Conservation (phyloP, 495 filamentous ascomycete genomes). For the Penicillium cinerascens region DNA sequence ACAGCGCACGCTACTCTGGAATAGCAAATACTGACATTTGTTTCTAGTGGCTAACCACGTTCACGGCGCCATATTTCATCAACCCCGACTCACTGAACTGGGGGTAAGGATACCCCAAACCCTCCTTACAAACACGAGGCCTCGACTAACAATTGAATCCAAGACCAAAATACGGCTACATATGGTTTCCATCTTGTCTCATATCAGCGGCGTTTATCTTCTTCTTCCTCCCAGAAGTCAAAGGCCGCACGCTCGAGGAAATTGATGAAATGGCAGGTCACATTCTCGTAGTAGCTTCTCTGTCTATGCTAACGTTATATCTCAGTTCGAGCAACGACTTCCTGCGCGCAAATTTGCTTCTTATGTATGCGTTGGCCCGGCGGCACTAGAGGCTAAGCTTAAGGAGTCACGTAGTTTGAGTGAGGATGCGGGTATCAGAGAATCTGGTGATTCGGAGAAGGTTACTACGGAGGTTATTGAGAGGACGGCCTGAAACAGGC, state of each 20-base stretch:
- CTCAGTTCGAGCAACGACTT: slow-evolving; percentile 20
- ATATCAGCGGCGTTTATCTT: slow-evolving; percentile 34
- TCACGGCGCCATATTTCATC: slow-evolving; percentile 63
- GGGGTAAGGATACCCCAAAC: slow-evolving; percentile 23
- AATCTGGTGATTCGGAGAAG: slow-evolving; percentile 9
- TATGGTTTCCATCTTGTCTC: slow-evolving; percentile 34
- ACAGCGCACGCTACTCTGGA: not conserved
- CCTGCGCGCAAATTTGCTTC: slow-evolving; percentile 17
- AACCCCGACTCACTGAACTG: slow-evolving; percentile 54
- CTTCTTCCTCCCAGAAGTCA: slow-evolving; percentile 47
- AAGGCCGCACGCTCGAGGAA: slow-evolving; percentile 43
- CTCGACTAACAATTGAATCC: slow-evolving; percentile 18
- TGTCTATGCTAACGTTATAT: not conserved
- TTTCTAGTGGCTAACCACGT: slow-evolving; percentile 52
- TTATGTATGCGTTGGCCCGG: slow-evolving; percentile 16
- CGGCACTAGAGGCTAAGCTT: slow-evolving; percentile 1
- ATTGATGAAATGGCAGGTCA: slow-evolving; percentile 19
- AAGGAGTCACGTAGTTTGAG: not conserved
- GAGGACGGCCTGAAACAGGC: slow-evolving; percentile 2
- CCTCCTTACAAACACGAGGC: not conserved
- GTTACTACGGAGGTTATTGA: slow-evolving; percentile 8
- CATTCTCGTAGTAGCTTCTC: not conserved
- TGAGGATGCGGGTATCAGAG: not conserved
- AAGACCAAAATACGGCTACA: slow-evolving; percentile 57
- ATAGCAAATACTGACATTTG: too few relatives aligned